Percentiles rank a stretch among this genome's conserved stretches.
Conservation (phyloP, 371 early-diverging fungal genomes). For the Rhizopus microsporus region DNA sequence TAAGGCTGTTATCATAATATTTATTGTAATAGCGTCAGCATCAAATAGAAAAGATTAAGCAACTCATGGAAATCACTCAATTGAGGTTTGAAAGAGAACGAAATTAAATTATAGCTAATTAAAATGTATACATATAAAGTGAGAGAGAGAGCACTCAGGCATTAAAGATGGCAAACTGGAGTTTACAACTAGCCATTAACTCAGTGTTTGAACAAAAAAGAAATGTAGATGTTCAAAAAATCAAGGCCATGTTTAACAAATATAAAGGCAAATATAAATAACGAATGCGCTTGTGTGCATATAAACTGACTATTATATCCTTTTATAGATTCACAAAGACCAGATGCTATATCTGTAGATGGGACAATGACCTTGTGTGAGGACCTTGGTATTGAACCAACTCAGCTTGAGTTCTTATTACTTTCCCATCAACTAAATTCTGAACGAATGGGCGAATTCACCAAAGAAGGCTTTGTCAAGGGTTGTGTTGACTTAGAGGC, state of each 20-base stretch:
- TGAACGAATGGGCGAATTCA: constrained; percentile 80
- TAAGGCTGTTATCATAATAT: too few relatives aligned
- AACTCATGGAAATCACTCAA: constrained; percentile 53
- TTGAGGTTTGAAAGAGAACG: constrained; percentile 30
- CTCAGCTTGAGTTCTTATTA: constrained; percentile 74
- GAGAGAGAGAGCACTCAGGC: constrained; percentile 54
- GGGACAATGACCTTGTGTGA: constrained; percentile 73
- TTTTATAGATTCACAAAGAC: constrained; percentile 59
- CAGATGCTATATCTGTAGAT: constrained; percentile 70
- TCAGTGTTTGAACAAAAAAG: constrained; percentile 46
- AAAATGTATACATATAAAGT: constrained; percentile 29
- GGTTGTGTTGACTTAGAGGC: constrained; percentile 72
- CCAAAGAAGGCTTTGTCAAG: constrained; percentile 57
- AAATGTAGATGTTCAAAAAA: constrained; percentile 21
- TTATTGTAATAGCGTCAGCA: background rate
- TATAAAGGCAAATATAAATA: constrained; percentile 63
- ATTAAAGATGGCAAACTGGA: constrained; percentile 64
- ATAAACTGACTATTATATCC: background rate
- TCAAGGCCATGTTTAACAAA: constrained; percentile 61
- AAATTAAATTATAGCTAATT: background rate
- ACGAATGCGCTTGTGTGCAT: background rate
- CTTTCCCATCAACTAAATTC: constrained; percentile 73
- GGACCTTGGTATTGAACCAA: constrained; percentile 78
- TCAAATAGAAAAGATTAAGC: constrained; percentile 50
- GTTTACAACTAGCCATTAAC: constrained; percentile 68